Evolutionary conservation across 2,329 filamentous ascomycete genomes (phyloP).

Genomic region (Rhinocladiella mackenziei): DNA sequence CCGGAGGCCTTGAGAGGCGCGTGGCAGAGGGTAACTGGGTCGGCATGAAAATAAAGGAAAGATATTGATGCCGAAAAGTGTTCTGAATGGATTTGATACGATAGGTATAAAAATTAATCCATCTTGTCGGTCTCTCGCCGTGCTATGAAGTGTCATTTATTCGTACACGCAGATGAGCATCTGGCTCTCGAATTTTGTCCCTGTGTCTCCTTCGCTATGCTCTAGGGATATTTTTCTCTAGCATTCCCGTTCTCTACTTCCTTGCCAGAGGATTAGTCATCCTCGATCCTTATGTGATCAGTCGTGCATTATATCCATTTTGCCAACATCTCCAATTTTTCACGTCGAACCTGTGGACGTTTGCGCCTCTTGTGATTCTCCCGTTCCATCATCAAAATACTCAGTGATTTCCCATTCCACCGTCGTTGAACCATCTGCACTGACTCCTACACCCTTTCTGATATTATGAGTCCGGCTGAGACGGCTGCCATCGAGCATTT

Average conservation of each 20-base stretch:
- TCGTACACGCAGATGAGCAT: too few species aligned
- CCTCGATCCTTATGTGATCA: too few species aligned
- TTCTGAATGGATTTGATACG: too few species aligned
- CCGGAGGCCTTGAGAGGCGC: conserved; percentile 45
- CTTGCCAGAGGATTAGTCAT: too few species aligned
- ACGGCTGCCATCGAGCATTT: conserved; percentile 69
- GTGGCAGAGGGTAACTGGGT: conserved; percentile 14
- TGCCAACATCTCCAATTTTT: conserved; percentile 25
- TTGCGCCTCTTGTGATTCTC: neutral
- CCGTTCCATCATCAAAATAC: conserved; percentile 42
- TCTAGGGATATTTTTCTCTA: too few species aligned
- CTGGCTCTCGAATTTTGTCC: too few species aligned
- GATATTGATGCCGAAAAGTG: conserved; percentile 2
- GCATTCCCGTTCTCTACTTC: too few species aligned
- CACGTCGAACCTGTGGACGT: conserved; percentile 24
- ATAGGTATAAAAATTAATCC: too few species aligned
- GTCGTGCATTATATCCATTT: conserved; percentile 12
- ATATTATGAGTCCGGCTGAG: conserved; percentile 64
- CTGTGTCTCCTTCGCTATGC: too few species aligned
- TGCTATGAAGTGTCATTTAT: too few species aligned
- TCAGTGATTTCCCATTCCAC: conserved; percentile 85
- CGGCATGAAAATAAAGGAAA: neutral
- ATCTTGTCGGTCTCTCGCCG: too few species aligned
- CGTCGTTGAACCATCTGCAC: conserved; percentile 59
- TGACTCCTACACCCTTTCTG: conserved; percentile 55